Conservation (phyloP, 176 grass and related monocot species). For the Juncus effusus region DNA sequence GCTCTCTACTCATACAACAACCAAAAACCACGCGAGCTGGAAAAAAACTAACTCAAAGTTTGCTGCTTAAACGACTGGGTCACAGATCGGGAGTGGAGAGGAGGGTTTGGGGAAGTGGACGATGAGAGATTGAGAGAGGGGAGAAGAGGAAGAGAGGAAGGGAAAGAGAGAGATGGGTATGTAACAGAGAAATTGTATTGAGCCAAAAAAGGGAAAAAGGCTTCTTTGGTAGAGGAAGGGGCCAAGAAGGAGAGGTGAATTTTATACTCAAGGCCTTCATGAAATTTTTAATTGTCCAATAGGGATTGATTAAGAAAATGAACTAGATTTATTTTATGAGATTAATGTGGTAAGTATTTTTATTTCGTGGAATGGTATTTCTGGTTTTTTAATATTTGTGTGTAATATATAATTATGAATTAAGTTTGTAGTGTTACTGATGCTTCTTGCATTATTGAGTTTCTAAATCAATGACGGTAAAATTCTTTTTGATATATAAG, state of each 20-base stretch:
- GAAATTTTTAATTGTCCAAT: background rate
- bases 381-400: background rate
- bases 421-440: no score
- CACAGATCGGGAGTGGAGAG: constrained; percentile 49
- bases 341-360: background rate
- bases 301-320: background rate
- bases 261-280: background rate
- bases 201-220: constrained; percentile 31
- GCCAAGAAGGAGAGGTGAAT: background rate
- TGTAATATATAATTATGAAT: no score
- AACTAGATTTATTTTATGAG: no score
- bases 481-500: no score
- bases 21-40: background rate
- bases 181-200: constrained; percentile 35
- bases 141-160: constrained; percentile 14
- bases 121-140: constrained; percentile 34
- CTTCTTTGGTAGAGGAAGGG: background rate
- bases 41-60: constrained; percentile 13
- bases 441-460: no score
- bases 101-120: constrained; percentile 29
- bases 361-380: background rate
- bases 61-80: constrained; percentile 1
- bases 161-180: constrained; percentile 32
- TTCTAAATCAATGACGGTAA: no score
- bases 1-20: constrained; percentile 68